A percentile compares a stretch with the other conserved stretches of the same genome.
Conservation (phyloP, 2,329 filamentous ascomycete species). For the Akanthomyces lecanii region DNA sequence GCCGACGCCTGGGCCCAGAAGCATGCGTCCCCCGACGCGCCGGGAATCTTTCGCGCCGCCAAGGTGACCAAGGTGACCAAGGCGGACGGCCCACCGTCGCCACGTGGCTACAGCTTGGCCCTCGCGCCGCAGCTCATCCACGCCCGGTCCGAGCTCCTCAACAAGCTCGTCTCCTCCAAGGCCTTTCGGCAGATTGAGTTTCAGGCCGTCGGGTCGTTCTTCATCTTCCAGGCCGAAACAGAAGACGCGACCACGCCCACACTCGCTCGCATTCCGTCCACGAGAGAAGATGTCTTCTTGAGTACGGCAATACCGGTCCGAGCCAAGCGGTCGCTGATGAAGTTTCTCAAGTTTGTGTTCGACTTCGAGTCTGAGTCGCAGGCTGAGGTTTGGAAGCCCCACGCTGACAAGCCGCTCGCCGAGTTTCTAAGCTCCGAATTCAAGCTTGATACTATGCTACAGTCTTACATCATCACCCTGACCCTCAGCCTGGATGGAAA, state of each 20-base stretch:
- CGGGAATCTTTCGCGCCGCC: slow-evolving; percentile 26
- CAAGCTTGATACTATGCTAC: slow-evolving; percentile 63
- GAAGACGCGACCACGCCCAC: slow-evolving; percentile 26
- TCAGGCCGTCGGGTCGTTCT: slow-evolving; percentile 88
- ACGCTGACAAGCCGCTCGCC: slow-evolving; percentile 51
- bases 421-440: slow-evolving; percentile 59
- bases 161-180: slow-evolving; percentile 80
- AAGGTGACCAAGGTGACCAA: slow-evolving; percentile 38
- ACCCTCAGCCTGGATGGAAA: slow-evolving; percentile 67
- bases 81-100: slow-evolving; percentile 48
- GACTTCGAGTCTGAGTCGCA: slow-evolving; percentile 61
- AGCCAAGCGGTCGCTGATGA: slow-evolving; percentile 84
- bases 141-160: slow-evolving; percentile 71
- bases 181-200: slow-evolving; percentile 91
- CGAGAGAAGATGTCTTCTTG: slow-evolving; percentile 86
- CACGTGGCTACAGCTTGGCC: slow-evolving; percentile 76
- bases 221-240: slow-evolving; percentile 56
- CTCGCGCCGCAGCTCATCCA: slow-evolving; percentile 86
- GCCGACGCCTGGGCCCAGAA: slow-evolving; percentile 66
- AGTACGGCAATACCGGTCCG: slow-evolving; percentile 70
- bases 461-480: slow-evolving; percentile 60
- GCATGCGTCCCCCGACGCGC: slow-evolving; percentile 26
- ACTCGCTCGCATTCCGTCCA: slow-evolving; percentile 75
- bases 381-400: slow-evolving; percentile 53
- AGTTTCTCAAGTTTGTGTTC: slow-evolving; percentile 83